These are phyloP conservation scores for Mycena latifolia DNA, from an alignment of 768 basidiomycete species.

Conservation along the genomic window DNA sequence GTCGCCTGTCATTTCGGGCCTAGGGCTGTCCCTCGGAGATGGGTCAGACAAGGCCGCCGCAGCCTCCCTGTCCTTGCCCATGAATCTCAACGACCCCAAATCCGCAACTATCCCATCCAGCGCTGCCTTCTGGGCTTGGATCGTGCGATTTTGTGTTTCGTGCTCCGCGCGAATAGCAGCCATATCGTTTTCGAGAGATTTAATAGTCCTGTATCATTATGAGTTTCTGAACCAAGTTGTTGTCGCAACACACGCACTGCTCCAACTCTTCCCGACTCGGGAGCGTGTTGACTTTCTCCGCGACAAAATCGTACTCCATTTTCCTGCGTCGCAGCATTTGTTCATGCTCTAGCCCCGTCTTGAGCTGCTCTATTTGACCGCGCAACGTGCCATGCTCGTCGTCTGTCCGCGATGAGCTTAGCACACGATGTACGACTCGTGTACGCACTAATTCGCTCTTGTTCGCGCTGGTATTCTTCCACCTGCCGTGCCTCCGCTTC, in stretches of 20 bases:
- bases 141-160: slow-evolving; percentile 74
- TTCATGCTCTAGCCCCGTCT: slow-evolving; percentile 80
- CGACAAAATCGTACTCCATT: slow-evolving; percentile 88
- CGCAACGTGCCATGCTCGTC: slow-evolving; percentile 76
- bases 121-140: slow-evolving; percentile 76
- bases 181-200: slow-evolving; percentile 83
- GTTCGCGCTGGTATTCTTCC: slow-evolving; percentile 83
- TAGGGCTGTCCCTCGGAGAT: slow-evolving; percentile 64
- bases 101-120: slow-evolving; percentile 75
- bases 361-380: slow-evolving; percentile 83
- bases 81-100: slow-evolving; percentile 69
- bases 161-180: slow-evolving; percentile 79
- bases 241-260: slow-evolving; percentile 63
- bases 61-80: slow-evolving; percentile 76
- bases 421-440: slow-evolving; percentile 7
- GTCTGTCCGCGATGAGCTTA: slow-evolving; percentile 54
- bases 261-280: slow-evolving; percentile 84
- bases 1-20: slow-evolving; percentile 47
- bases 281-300: slow-evolving; percentile 85
- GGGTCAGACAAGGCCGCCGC: slow-evolving; percentile 52
- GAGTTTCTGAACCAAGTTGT: neutral
- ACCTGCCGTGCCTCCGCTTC: slow-evolving; percentile 90
- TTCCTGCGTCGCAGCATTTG: slow-evolving; percentile 81
- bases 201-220: slow-evolving; percentile 67
- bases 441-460: slow-evolving; percentile 75